Conservation (phyloP, 768 basidiomycete species). For the Chalciporus chontae region DNA sequence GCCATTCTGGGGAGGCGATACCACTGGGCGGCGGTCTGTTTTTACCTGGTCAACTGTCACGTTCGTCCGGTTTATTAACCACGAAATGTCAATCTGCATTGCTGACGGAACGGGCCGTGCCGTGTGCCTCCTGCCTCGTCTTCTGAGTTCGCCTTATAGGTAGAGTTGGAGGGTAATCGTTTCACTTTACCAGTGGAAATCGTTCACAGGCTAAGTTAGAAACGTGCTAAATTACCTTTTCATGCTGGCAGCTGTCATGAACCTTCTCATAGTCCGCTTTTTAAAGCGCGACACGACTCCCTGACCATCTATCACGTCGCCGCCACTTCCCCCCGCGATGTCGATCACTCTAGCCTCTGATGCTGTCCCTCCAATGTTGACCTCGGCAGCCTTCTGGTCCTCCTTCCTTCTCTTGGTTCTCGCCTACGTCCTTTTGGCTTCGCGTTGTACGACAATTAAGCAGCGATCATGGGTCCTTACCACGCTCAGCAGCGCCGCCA, state of each 20-base stretch:
- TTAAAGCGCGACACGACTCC: constrained; percentile 21
- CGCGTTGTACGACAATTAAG: constrained; percentile 33
- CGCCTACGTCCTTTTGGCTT: constrained; percentile 31
- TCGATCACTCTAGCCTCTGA: constrained; percentile 19
- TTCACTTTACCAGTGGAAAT: constrained; percentile 17
- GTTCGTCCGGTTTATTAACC: constrained; percentile 1
- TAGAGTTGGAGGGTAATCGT: background rate
- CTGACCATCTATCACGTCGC: constrained; percentile 19
- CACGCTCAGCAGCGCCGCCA: constrained; percentile 35
- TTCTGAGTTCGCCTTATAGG: constrained; percentile 12
- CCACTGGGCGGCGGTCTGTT: background rate
- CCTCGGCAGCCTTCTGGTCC: constrained; percentile 22
- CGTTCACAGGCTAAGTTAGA: constrained; percentile 21
- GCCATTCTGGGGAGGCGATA: background rate
- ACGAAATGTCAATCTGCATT: too few relatives aligned
- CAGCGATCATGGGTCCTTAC: constrained; percentile 50
- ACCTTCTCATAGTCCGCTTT: constrained; percentile 13
- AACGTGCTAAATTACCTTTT: constrained; percentile 22
- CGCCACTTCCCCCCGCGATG: constrained; percentile 13
- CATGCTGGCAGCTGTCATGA: constrained; percentile 6
- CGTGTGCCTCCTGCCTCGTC: background rate
- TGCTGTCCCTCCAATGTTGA: constrained; percentile 22
- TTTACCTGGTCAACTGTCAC: constrained; percentile 5
- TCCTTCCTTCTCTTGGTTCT: constrained; percentile 15
- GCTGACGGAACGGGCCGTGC: background rate